These are phyloP conservation scores for Talaromyces sp. DNA, from an alignment of 2,329 filamentous ascomycete species.

Conservation along the genomic window DNA sequence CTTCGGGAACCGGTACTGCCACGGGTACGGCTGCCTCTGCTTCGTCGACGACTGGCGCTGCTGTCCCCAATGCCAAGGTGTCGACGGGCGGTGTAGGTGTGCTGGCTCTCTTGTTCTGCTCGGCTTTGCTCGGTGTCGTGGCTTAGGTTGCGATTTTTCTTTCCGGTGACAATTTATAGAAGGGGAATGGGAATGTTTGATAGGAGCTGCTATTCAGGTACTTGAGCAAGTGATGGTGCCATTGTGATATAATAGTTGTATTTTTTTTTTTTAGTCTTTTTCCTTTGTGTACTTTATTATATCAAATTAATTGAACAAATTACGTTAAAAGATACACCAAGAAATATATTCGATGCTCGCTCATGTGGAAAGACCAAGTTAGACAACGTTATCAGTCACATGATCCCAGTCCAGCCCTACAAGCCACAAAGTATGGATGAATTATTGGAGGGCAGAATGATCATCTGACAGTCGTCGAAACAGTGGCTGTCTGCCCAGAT, in stretches of 20 bases:
- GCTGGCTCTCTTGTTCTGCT: constrained; percentile 25
- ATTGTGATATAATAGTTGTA: background rate
- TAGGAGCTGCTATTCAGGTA: background rate
- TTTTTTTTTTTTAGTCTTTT: background rate
- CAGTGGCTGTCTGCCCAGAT: too few relatives aligned
- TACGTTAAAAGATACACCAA: background rate
- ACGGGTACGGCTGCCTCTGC: constrained; percentile 14
- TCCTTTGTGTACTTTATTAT: background rate
- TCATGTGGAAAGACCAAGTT: too few relatives aligned
- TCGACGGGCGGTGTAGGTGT: constrained; percentile 26
- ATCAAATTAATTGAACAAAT: background rate
- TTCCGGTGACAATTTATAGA: too few relatives aligned
- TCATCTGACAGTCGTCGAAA: background rate
- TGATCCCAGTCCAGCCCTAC: background rate
- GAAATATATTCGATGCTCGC: background rate
- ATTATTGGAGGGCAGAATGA: background rate
- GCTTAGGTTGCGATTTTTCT: constrained; percentile 14
- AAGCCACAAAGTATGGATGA: background rate
- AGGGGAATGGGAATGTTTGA: background rate
- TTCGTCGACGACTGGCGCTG: constrained; percentile 15
- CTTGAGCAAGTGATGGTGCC: background rate
- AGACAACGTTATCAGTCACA: background rate
- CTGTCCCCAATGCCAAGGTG: constrained; percentile 15
- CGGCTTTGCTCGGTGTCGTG: constrained; percentile 21
- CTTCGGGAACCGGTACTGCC: background rate